Evolutionary conservation across 495 filamentous ascomycete genomes (phyloP), one percentile per base, ranked within the genome.

Genomic region (Hypoxylon fragiforme): DNA sequence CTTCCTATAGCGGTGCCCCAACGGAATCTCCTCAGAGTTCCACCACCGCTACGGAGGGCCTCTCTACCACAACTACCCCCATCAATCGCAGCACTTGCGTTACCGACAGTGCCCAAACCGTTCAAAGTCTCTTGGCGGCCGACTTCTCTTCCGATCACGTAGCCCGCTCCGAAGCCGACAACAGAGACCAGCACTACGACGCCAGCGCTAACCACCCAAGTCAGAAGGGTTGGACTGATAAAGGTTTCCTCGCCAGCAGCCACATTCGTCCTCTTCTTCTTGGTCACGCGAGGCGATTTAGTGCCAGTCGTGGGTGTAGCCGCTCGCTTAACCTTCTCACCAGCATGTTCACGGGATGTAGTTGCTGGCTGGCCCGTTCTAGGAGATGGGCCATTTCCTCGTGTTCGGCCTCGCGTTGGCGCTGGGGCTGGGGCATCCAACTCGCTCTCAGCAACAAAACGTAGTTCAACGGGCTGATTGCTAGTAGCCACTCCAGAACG

Each of bases 81-180:
- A 8, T 66, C 62, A 13, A 54, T 37, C 3, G 48, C 47, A 0
- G 69, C 68, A 7, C 76, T 70, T 3, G 70, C 74, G 7, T 79
- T 73, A 8, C 73, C 69, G 2, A 57, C 68, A 7, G 59, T 57
- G 16, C 73, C 70, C 11, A 74, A 24, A 20, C 64, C 55, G 37
- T 57, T 46, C n/a, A 62, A 60, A 12, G 67, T 65, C 64, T 94
- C 90, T 19, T 85, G 73, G 21, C 82, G 77, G 0, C 90, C 90
- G 1, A 90, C 88, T 63, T 96, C 91, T 18, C 82, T 78, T 8
- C 94, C 94, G 13, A 96, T 82, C 8, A 89, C 89, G 63, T 95
- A 97, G 0, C 94, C 94, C 0, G 94, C 94, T 0, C 90, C 88
- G 63, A 97, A 98, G 50, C 91, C 92, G 41, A 97, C 85, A 1